Conservation (phyloP, 1,284 basidiomycete genomes). For the Bondarzewia mesenterica region DNA sequence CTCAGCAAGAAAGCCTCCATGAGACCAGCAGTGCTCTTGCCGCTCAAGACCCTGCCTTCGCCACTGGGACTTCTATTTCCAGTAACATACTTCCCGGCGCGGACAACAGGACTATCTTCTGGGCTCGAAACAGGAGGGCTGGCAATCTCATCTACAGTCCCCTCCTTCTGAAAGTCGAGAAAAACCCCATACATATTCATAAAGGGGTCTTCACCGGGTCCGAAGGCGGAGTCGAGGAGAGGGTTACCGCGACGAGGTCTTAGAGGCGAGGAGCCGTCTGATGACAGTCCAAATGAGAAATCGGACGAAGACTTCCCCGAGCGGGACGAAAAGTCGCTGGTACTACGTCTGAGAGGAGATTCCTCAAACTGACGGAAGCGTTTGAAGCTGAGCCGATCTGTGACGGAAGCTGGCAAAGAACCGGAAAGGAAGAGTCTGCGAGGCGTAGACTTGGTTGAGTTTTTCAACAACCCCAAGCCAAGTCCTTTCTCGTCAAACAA, state of each 20-base stretch:
- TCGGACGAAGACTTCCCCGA: slow-evolving; percentile 8
- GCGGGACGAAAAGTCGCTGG: slow-evolving; percentile 6
- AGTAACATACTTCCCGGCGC: slow-evolving; percentile 29
- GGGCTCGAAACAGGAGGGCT: slow-evolving; percentile 31
- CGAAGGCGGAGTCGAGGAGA: slow-evolving; percentile 1
- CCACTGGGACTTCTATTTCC: slow-evolving; percentile 29
- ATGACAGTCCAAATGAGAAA: slow-evolving; percentile 10
- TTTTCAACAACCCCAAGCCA: slow-evolving; percentile 2
- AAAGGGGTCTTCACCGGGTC: slow-evolving; percentile 26
- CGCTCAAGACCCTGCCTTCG: slow-evolving; percentile 15
- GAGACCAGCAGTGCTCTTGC: slow-evolving; percentile 29
- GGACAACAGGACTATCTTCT: slow-evolving; percentile 55
- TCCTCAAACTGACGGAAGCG: slow-evolving; percentile 15
- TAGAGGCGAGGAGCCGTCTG: slow-evolving; percentile 8
- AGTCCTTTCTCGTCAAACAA: slow-evolving; percentile 10
- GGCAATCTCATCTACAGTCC: slow-evolving; percentile 5
- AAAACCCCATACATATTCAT: slow-evolving; percentile 22
- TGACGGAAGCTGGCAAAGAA: slow-evolving; percentile 17
- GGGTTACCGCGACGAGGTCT: slow-evolving; percentile 1
- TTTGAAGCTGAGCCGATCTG: slow-evolving; percentile 17
- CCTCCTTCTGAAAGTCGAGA: slow-evolving; percentile 10
- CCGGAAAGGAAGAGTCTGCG: slow-evolving; percentile 19
- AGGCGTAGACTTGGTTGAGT: slow-evolving; percentile 17
- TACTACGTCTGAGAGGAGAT: slow-evolving; percentile 15
- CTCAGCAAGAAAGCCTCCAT: slow-evolving; percentile 43